These are phyloP conservation scores for Erysimum cheiranthoides DNA, from an alignment of 345 rosid species.

Conservation along the genomic window DNA sequence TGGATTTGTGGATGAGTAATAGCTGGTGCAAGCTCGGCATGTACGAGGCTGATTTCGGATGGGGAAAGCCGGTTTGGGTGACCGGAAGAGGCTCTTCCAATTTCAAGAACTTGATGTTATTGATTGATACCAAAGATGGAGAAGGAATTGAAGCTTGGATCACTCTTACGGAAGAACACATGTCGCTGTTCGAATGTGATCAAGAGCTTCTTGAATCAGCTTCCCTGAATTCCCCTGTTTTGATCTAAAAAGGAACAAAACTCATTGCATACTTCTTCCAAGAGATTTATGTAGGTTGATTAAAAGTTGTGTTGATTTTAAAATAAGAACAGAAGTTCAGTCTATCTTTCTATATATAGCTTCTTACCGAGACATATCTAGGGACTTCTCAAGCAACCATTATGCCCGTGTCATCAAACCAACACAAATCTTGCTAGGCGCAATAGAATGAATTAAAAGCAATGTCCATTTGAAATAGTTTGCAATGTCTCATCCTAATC, in stretches of 20 bases:
- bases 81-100: constrained; percentile 40
- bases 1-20: constrained; percentile 45
- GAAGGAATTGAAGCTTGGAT: constrained; percentile 59
- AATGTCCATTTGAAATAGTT: too few species aligned
- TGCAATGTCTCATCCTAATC: too few species aligned
- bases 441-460: neutral
- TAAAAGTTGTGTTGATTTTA: constrained; percentile 9
- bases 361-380: neutral
- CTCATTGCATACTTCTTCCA: neutral
- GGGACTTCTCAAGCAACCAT: too few species aligned
- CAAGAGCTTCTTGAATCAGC: constrained; percentile 45
- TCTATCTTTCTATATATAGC: neutral
- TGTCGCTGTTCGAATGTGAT: constrained; percentile 35
- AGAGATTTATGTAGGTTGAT: neutral
- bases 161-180: constrained; percentile 44
- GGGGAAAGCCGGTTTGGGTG: constrained; percentile 61
- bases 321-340: neutral
- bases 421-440: neutral
- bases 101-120: constrained; percentile 44
- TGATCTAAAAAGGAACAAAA: constrained; percentile 31
- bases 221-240: constrained; percentile 40
- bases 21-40: constrained; percentile 52
- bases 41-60: constrained; percentile 61
- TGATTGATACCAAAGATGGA: constrained; percentile 52
- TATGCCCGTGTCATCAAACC: too few species aligned